Conservation (phyloP, 163 green algal species). For the Scenedesmus sp. region DNA sequence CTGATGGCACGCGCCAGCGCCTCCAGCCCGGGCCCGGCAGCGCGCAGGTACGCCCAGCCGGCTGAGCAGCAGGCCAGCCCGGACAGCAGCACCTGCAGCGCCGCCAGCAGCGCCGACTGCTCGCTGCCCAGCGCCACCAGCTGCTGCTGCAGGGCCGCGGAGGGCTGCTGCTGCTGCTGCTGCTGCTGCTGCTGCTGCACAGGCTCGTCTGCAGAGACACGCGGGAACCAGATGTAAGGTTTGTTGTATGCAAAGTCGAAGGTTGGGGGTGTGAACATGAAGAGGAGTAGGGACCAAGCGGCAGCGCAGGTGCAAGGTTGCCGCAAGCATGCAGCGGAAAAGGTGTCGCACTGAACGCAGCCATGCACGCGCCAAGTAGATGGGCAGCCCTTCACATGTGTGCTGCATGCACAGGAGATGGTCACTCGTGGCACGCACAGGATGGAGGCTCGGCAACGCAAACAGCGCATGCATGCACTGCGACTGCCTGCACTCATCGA, state of each 20-base stretch:
- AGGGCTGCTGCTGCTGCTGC: background rate
- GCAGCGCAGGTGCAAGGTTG: background rate
- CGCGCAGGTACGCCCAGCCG: constrained; percentile 25
- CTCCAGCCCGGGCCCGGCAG: background rate
- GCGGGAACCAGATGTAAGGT: background rate
- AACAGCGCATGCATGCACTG: no score
- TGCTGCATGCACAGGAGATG: no score
- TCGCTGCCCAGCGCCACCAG: background rate
- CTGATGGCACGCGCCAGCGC: constrained; percentile 20
- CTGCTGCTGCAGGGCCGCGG: constrained; percentile 27
- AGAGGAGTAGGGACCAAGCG: no score
- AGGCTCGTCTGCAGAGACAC: background rate
- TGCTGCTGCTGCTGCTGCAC: constrained; percentile 1
- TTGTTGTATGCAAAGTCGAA: no score
- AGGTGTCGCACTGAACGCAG: background rate
- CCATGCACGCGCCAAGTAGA: no score
- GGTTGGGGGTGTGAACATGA: no score
- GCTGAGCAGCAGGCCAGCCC: background rate
- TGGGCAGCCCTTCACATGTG: no score
- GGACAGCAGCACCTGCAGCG: constrained; percentile 24
- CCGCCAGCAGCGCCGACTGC: constrained; percentile 37
- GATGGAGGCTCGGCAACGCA: no score
- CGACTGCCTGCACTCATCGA: background rate
- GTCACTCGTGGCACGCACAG: no score
- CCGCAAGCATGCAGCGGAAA: background rate